Evolutionary conservation across 345 rosid species (phyloP).

Genomic region (Eutrema japonicum): DNA sequence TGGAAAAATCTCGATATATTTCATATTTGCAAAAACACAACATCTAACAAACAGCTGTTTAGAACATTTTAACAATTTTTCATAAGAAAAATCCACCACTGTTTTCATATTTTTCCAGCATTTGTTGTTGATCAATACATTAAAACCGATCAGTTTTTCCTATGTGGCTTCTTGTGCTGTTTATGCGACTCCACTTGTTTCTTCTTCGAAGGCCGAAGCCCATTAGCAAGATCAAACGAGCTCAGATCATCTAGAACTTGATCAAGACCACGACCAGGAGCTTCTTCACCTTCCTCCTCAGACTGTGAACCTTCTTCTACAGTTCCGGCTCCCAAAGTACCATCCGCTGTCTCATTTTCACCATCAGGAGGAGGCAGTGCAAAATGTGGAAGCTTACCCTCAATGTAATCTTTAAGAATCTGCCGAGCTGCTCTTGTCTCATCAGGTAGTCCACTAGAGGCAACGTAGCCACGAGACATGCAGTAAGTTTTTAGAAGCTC

Average conservation of each 20-base stretch:
- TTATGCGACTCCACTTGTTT: too few relatives aligned
- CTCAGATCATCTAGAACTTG: constrained; percentile 74
- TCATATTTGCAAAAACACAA: too few relatives aligned
- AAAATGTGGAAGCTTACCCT: constrained; percentile 81
- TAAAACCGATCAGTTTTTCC: too few relatives aligned
- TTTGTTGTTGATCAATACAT: too few relatives aligned
- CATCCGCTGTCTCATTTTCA: constrained; percentile 39
- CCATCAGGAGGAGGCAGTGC: constrained; percentile 65
- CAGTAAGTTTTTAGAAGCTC: constrained; percentile 77
- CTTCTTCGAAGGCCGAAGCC: too few relatives aligned
- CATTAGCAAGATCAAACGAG: constrained; percentile 77
- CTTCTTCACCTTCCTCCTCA: constrained; percentile 42
- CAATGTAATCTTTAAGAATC: constrained; percentile 80
- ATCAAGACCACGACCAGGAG: constrained; percentile 48
- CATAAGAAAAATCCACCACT: too few relatives aligned
- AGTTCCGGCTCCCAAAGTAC: constrained; percentile 32
- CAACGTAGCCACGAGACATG: constrained; percentile 84
- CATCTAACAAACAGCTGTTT: too few relatives aligned
- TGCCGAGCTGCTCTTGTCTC: constrained; percentile 88
- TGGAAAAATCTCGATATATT: too few relatives aligned
- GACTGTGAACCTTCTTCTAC: constrained; percentile 43
- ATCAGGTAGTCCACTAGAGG: constrained; percentile 94
- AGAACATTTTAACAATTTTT: too few relatives aligned
- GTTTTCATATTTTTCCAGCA: too few relatives aligned
- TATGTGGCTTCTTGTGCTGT: too few relatives aligned